A percentile compares a stretch with the other conserved stretches of the same genome.
Conservation (phyloP, 257 asterid genomes). For the Haberlea rhodopensis region DNA sequence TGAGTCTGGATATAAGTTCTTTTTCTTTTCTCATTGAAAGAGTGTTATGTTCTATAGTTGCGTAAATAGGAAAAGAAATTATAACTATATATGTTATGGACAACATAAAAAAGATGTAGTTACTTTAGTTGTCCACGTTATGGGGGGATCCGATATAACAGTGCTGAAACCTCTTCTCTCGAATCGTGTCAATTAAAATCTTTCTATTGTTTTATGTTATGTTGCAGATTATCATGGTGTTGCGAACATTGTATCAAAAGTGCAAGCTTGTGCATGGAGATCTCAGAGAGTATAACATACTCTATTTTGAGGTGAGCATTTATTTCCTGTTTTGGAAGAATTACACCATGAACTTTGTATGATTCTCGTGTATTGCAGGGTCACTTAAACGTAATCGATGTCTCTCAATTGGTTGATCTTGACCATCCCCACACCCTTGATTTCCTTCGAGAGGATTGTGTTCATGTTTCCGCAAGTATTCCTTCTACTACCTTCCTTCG, state of each 20-base stretch:
- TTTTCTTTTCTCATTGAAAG: too few species aligned
- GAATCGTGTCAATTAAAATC: too few species aligned
- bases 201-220: conserved; percentile 3
- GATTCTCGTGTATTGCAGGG: conserved; percentile 45
- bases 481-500: background rate
- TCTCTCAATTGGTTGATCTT: conserved; percentile 94
- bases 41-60: too few species aligned
- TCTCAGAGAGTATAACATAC: conserved; percentile 90
- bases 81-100: too few species aligned
- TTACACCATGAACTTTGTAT: background rate
- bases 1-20: too few species aligned
- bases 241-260: conserved; percentile 85
- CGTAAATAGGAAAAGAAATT: too few species aligned
- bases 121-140: background rate
- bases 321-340: background rate
- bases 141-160: background rate
- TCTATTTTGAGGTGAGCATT: conserved; percentile 66
- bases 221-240: conserved; percentile 63
- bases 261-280: conserved; percentile 99
- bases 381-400: conserved; percentile 87
- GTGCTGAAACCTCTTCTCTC: conserved; percentile 1
- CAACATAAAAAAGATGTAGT: too few species aligned
- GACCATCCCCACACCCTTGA: conserved; percentile 96
- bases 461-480: conserved; percentile 74
- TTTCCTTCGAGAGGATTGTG: conserved; percentile 85